Conservation (phyloP, 768 basidiomycete genomes). For the Chlorophyllum brunneum region DNA sequence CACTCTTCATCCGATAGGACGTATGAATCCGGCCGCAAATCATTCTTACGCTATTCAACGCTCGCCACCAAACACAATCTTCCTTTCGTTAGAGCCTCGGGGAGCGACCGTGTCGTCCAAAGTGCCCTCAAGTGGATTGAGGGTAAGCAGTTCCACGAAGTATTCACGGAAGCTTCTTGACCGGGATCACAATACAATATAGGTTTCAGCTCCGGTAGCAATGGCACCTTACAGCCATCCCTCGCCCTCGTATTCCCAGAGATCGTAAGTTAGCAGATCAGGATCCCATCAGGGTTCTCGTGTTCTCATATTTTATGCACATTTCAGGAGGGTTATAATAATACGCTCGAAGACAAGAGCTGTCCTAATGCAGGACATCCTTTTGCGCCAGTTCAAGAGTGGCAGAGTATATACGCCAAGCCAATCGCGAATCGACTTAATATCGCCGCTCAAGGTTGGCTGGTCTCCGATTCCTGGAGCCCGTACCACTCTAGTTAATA, state of each 20-base stretch:
- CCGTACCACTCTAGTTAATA: not conserved
- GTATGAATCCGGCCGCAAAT: constrained; percentile 43
- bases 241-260: constrained; percentile 58
- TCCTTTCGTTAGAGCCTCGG: constrained; percentile 48
- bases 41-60: constrained; percentile 50
- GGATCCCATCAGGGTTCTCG: not conserved
- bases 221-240: constrained; percentile 37
- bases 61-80: constrained; percentile 39
- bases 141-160: constrained; percentile 33
- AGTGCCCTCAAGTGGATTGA: constrained; percentile 70
- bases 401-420: constrained; percentile 53
- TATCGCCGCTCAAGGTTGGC: constrained; percentile 46
- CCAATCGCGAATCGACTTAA: constrained; percentile 60
- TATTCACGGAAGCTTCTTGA: not conserved
- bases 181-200: not conserved
- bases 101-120: constrained; percentile 54
- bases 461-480: not conserved
- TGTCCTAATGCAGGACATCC: constrained; percentile 55
- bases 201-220: constrained; percentile 62
- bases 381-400: constrained; percentile 41
- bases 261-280: constrained; percentile 33
- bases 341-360: constrained; percentile 64
- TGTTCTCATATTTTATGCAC: not conserved
- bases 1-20: constrained; percentile 22
- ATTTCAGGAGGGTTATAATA: constrained; percentile 32